Percentiles rank a stretch among this genome's conserved stretches.
Evolutionary conservation across 768 basidiomycete genomes (phyloP).

Genomic region (Auriscalpium microsporum): DNA sequence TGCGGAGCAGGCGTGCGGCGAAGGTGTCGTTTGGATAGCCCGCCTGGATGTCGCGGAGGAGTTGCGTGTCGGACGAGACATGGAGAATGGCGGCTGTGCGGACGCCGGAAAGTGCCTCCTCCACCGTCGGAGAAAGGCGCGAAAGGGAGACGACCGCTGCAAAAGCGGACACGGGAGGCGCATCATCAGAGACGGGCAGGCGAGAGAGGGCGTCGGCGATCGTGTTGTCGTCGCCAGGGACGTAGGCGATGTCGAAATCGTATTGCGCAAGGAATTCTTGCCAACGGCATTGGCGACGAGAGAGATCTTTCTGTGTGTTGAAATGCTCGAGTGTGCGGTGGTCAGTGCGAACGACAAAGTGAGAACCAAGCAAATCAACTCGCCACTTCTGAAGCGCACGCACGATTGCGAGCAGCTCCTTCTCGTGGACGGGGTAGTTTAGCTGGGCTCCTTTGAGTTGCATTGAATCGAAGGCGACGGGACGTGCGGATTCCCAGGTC

Average conservation of each 20-base stretch:
- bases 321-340: conserved; percentile 27
- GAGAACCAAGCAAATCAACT: conserved; percentile 15
- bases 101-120: neutral
- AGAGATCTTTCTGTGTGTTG: neutral
- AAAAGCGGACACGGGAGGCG: too few relatives aligned
- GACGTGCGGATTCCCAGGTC: conserved; percentile 23
- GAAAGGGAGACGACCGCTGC: neutral
- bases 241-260: conserved; percentile 9
- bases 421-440: conserved; percentile 32
- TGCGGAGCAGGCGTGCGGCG: neutral
- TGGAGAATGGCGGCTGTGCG: neutral
- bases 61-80: conserved; percentile 14
- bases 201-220: conserved; percentile 15
- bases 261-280: conserved; percentile 8
- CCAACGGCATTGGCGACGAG: conserved; percentile 11
- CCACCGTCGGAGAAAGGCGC: neutral
- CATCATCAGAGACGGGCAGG: neutral
- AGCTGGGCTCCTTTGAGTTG: conserved; percentile 22
- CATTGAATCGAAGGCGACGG: conserved; percentile 26
- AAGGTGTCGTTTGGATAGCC: conserved; percentile 12
- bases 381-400: conserved; percentile 20
- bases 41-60: neutral
- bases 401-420: conserved; percentile 31
- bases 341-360: conserved; percentile 26
- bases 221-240: conserved; percentile 12